Conservation (phyloP, 1,139 yeast genomes). For the Pichia sp. region DNA sequence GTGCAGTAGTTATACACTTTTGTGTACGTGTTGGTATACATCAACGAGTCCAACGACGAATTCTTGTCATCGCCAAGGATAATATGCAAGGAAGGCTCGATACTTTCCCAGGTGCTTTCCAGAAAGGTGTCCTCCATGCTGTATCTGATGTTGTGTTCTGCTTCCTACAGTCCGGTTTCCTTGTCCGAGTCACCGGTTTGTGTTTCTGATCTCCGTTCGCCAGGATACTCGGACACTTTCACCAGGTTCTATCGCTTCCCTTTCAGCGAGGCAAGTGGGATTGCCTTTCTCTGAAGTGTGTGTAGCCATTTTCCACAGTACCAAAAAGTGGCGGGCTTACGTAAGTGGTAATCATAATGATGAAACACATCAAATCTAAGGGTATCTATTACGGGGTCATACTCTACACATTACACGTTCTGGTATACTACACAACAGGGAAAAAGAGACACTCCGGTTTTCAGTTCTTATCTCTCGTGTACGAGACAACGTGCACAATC, state of each 20-base stretch:
- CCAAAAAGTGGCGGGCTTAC: background rate
- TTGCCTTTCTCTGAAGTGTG: background rate
- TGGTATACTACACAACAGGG: background rate
- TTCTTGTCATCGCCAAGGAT: slow-evolving; percentile 65
- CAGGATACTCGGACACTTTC: background rate
- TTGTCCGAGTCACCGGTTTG: background rate
- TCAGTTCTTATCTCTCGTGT: slow-evolving; percentile 11
- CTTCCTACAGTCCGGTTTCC: no score
- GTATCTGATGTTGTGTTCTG: background rate
- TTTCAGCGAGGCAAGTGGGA: slow-evolving; percentile 5
- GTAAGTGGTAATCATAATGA: background rate
- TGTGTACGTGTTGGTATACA: slow-evolving; percentile 67
- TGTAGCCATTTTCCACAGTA: background rate
- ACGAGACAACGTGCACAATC: slow-evolving; percentile 66
- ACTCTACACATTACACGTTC: no score
- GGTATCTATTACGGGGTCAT: no score
- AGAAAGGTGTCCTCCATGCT: slow-evolving; percentile 29
- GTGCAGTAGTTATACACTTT: slow-evolving; percentile 95
- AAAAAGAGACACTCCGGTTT: background rate
- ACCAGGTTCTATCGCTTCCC: background rate
- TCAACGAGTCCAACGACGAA: slow-evolving; percentile 62
- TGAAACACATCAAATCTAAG: no score
- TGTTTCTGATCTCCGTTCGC: background rate
- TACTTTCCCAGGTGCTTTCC: slow-evolving; percentile 69
- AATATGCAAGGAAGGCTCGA: slow-evolving; percentile 68